phyloP scores from a whole-genome alignment of 139 green algal species.

The Asterochloris erici region DNA sequence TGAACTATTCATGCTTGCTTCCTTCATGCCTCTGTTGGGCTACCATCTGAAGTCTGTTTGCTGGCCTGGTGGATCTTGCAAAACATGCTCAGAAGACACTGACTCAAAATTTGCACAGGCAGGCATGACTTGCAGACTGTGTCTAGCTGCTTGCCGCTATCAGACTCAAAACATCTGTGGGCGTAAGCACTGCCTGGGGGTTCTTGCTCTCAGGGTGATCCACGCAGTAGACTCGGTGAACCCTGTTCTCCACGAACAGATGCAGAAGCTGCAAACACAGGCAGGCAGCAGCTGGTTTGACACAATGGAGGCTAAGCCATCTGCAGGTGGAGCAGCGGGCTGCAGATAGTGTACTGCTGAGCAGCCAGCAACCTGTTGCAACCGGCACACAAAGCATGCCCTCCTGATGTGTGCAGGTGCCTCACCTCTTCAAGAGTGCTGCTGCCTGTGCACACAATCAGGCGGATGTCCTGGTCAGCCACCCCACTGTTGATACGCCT shows the following conservation, averaged over 20 bases:
- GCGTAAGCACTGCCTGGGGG: background rate
- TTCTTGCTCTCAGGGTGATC: background rate
- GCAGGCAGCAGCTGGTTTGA: background rate
- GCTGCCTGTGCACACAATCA: background rate
- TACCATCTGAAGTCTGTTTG: too few relatives aligned
- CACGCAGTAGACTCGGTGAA: slow-evolving; percentile 8
- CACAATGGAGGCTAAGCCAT: background rate
- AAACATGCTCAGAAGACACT: too few relatives aligned
- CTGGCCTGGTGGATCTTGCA: too few relatives aligned
- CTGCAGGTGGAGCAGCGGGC: too few relatives aligned
- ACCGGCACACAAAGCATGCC: background rate
- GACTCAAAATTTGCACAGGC: too few relatives aligned
- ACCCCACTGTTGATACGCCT: slow-evolving; percentile 14
- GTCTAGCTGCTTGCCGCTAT: too few relatives aligned
- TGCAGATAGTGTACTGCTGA: background rate
- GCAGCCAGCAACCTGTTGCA: background rate
- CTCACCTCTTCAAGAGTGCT: slow-evolving; percentile 8
- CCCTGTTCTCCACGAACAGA: slow-evolving; percentile 4
- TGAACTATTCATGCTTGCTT: too few relatives aligned
- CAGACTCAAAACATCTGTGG: slow-evolving; percentile 6
- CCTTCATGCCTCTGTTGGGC: too few relatives aligned
- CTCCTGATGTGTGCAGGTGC: background rate
- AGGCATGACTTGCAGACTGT: too few relatives aligned
- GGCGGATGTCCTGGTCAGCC: background rate
- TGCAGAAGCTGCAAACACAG: background rate